Percentiles rank a stretch among this genome's conserved stretches.
These are phyloP conservation scores for Lipomyces yamadae DNA, from an alignment of 805 yeast genomes.

Conservation along the genomic window DNA sequence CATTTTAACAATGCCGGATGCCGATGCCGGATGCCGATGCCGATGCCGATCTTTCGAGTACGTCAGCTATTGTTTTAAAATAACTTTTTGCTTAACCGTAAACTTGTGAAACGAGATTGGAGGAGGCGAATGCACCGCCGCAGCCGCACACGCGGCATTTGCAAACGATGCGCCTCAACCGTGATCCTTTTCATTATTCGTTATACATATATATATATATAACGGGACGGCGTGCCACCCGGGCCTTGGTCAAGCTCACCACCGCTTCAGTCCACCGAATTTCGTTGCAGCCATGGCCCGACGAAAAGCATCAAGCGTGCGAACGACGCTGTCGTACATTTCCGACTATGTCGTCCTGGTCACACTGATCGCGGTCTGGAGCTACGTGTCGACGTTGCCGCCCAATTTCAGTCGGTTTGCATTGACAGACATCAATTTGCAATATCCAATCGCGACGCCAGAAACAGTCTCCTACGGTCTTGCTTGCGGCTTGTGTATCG, in stretches of 20 bases:
- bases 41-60: too few species aligned
- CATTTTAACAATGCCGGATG: too few species aligned
- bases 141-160: too few species aligned
- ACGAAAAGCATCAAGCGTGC: slow-evolving; percentile 16
- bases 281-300: slow-evolving; percentile 17
- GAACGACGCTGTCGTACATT: slow-evolving; percentile 33
- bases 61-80: too few species aligned
- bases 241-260: background rate
- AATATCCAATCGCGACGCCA: slow-evolving; percentile 76
- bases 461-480: slow-evolving; percentile 69
- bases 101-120: too few species aligned
- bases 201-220: too few species aligned
- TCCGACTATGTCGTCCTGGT: slow-evolving; percentile 32
- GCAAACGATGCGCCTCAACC: too few species aligned
- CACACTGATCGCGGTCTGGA: slow-evolving; percentile 25
- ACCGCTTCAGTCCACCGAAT: background rate
- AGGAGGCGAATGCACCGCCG: too few species aligned
- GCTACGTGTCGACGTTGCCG: slow-evolving; percentile 21
- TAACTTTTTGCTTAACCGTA: too few species aligned
- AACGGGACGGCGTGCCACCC: too few species aligned
- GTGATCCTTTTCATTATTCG: too few species aligned
- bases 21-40: too few species aligned
- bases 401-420: slow-evolving; percentile 51
- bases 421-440: slow-evolving; percentile 73
- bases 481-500: slow-evolving; percentile 51